Percentiles rank a stretch among this genome's conserved stretches.
Conservation (phyloP, 148 eudicot species). For the Camellia lanceoleosa region DNA sequence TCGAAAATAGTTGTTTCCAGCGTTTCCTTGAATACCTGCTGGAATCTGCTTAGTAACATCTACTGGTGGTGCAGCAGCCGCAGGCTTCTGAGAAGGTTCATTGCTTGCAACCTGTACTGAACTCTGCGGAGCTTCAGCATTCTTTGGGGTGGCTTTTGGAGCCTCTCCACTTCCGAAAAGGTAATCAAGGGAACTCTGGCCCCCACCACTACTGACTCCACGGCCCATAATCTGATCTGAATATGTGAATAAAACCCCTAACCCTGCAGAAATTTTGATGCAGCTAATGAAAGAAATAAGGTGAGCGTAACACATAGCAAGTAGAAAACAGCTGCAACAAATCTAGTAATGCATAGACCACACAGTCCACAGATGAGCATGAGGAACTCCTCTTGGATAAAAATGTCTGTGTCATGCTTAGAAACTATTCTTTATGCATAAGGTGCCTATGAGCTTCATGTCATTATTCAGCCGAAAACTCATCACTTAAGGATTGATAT, state of each 20-base stretch:
- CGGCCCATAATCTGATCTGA: background rate
- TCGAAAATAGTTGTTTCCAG: conserved; percentile 35
- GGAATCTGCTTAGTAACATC: conserved; percentile 26
- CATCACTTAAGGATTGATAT: too few species aligned
- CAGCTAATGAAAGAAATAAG: too few species aligned
- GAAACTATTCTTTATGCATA: background rate
- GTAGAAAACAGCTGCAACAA: too few species aligned
- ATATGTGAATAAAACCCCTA: background rate
- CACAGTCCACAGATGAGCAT: background rate
- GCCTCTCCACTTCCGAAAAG: conserved; percentile 42
- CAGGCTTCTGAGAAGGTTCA: conserved; percentile 9
- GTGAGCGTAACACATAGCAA: too few species aligned
- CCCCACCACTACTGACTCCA: background rate
- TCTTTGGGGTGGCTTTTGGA: conserved; percentile 21
- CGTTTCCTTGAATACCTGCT: conserved; percentile 33
- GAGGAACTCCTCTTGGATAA: background rate
- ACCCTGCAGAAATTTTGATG: too few species aligned
- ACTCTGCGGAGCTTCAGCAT: background rate
- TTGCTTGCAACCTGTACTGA: background rate
- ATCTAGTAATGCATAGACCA: too few species aligned
- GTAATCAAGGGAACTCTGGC: conserved; percentile 19
- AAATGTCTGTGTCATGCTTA: background rate
- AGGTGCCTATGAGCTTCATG: background rate
- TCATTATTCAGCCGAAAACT: background rate
- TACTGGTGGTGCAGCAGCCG: conserved; percentile 13